A percentile compares a stretch with the other conserved stretches of the same genome.
Conservation (phyloP, 163 green algal species). For the Volvox carteri region DNA sequence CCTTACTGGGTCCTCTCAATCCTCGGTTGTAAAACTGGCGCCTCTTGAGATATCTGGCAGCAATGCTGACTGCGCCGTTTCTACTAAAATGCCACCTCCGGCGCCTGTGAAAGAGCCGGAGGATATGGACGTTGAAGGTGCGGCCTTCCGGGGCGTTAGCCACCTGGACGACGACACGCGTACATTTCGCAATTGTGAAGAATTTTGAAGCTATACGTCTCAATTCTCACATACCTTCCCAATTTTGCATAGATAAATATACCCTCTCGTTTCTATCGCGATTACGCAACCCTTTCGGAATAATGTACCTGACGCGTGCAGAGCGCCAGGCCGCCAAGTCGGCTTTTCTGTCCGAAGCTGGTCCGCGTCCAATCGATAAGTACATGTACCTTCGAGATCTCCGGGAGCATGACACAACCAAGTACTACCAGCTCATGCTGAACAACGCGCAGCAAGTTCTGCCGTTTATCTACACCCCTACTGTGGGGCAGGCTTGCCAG, state of each 20-base stretch:
- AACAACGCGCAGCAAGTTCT: neutral
- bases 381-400: conserved; percentile 57
- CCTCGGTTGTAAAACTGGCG: neutral
- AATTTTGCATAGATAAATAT: neutral
- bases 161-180: neutral
- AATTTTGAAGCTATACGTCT: too few species aligned
- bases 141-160: neutral
- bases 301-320: neutral
- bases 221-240: too few species aligned
- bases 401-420: neutral
- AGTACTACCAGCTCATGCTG: conserved; percentile 27
- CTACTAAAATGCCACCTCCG: neutral
- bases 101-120: neutral
- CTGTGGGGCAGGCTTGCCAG: conserved; percentile 89
- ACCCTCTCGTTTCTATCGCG: too few species aligned
- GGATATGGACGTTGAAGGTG: conserved; percentile 20
- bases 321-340: neutral
- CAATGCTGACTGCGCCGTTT: neutral
- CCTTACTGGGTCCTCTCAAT: too few species aligned
- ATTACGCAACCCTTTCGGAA: neutral
- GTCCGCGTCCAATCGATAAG: conserved; percentile 65
- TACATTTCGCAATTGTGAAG: neutral
- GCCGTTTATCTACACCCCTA: conserved; percentile 89
- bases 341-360: neutral
- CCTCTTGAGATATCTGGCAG: neutral